These are phyloP conservation scores for Sugiyamaella mastotermitis DNA, from an alignment of 805 yeast species.

Conservation along the genomic window DNA sequence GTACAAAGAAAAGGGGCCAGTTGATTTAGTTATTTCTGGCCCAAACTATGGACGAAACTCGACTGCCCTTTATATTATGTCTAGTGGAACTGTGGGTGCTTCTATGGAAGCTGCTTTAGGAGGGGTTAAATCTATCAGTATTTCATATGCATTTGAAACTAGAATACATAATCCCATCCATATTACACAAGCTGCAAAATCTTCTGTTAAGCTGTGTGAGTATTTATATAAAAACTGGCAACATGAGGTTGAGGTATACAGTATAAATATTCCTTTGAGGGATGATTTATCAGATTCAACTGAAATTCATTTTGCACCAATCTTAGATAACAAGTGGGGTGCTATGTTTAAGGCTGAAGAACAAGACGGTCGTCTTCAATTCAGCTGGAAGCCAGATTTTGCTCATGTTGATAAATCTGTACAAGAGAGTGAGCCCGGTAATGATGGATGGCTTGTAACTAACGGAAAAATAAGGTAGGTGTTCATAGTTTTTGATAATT, in stretches of 20 bases:
- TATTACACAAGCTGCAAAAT: slow-evolving; percentile 58
- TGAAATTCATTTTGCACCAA: slow-evolving; percentile 66
- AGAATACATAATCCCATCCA: slow-evolving; percentile 44
- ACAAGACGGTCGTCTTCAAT: slow-evolving; percentile 40
- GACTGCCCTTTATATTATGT: slow-evolving; percentile 77
- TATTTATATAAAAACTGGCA: slow-evolving; percentile 58
- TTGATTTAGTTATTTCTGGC: slow-evolving; percentile 87
- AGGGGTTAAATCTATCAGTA: slow-evolving; percentile 61
- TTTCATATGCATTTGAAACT: slow-evolving; percentile 74
- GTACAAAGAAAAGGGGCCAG: slow-evolving; percentile 44
- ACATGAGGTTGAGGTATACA: slow-evolving; percentile 57
- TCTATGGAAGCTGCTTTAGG: slow-evolving; percentile 85
- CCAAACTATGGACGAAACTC: slow-evolving; percentile 96
- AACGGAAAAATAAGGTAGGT: slow-evolving; percentile 52
- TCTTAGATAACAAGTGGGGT: slow-evolving; percentile 75
- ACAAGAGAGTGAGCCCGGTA: slow-evolving; percentile 37
- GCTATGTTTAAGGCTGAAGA: slow-evolving; percentile 44
- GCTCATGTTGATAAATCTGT: slow-evolving; percentile 54
- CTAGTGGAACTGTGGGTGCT: slow-evolving; percentile 96
- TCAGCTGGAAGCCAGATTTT: slow-evolving; percentile 82
- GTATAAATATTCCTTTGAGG: slow-evolving; percentile 80
- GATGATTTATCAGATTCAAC: slow-evolving; percentile 49
- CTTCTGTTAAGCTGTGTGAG: slow-evolving; percentile 58
- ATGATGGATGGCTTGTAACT: slow-evolving; percentile 67
- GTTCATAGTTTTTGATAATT: background rate